Evolutionary conservation across 345 rosid genomes (phyloP), one percentile per base, ranked within the genome.

Genomic region (Kernera saxatilis): DNA sequence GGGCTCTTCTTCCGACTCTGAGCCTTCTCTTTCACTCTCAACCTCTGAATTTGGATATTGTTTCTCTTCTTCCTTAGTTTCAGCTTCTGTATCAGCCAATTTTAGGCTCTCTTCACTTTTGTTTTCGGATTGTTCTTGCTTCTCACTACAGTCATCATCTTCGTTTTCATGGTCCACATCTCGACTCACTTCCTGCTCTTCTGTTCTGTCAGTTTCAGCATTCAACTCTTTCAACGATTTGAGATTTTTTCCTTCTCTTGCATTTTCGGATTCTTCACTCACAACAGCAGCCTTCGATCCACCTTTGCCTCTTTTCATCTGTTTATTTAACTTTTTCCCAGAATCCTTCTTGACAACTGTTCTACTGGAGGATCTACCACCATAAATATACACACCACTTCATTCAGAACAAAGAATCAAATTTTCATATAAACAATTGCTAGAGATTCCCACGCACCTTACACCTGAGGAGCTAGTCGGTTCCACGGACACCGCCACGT

Each of bases 1-100:
- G 4, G 78, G 78, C 64, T 75, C 74, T 52, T 75, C 78, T 61
- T 60, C 69, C 0, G 55, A 74, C 25, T 60, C 69, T 50, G 78
- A 49, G 5, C 25, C 61, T 2, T 67, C 68, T 51, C 62, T 19
- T 19, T 74, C 73, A 60, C 73, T 74, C 73, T 68, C 68, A 41
- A 1, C 72, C 55, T 74, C 73, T 58, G 77, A 35, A 55, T 14
- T 44, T 64, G 29, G 22, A 25, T 8, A 55, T 21, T 58, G 17
- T 40, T 58, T 41, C 62, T 51, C 69, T 44, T 67, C 78, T 43
- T 67, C 69, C 55, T 74, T 10, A 21, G 17, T 11, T 19, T 63
- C 64, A 40, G 30, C 39, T 54, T 72, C 77, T 65, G 59, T 26
- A 30, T 64, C 70, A 5, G 11, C 10, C 40, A 11, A 8, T 33